A percentile compares a stretch with the other conserved stretches of the same genome.
Conservation (phyloP, 2,329 filamentous ascomycete genomes). For the Xylariaceae sp. region DNA sequence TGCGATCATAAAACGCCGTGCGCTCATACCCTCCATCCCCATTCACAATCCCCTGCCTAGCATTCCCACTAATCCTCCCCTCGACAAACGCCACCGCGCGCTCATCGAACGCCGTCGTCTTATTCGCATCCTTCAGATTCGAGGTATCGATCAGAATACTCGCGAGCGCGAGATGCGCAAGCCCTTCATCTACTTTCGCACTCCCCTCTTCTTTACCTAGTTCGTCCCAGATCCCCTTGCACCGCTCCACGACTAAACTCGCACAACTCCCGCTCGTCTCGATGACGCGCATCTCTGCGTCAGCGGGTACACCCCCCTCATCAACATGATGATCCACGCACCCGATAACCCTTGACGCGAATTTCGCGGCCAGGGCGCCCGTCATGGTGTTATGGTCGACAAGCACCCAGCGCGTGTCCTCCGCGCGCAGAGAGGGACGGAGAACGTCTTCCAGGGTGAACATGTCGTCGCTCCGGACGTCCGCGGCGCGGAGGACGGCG, state of each 20-base stretch:
- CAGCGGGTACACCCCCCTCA: slow-evolving; percentile 48
- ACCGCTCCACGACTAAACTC: slow-evolving; percentile 61
- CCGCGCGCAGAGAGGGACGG: slow-evolving; percentile 34
- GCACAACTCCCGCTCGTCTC: slow-evolving; percentile 66
- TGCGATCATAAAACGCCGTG: slow-evolving; percentile 51
- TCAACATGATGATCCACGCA: slow-evolving; percentile 78
- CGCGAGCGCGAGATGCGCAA: slow-evolving; percentile 63
- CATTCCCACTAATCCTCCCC: slow-evolving; percentile 32
- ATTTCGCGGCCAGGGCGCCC: slow-evolving; percentile 52
- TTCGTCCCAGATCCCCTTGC: slow-evolving; percentile 52
- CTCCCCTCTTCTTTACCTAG: slow-evolving; percentile 32
- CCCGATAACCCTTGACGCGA: slow-evolving; percentile 50
- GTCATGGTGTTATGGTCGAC: slow-evolving; percentile 76
- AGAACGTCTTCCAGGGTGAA: slow-evolving; percentile 59
- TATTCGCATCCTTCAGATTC: slow-evolving; percentile 56
- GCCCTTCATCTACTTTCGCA: slow-evolving; percentile 45
- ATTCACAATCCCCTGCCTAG: not conserved
- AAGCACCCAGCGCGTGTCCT: slow-evolving; percentile 63
- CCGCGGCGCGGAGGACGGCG: slow-evolving; percentile 57
- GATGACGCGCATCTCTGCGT: slow-evolving; percentile 54
- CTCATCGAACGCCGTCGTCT: slow-evolving; percentile 59
- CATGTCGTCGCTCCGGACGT: slow-evolving; percentile 55
- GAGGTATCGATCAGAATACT: slow-evolving; percentile 70
- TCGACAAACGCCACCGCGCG: slow-evolving; percentile 56
- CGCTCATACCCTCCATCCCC: slow-evolving; percentile 44